Evolutionary conservation across 78 protist species (phyloP).

Genomic region (Monocercomonoides exilis): DNA sequence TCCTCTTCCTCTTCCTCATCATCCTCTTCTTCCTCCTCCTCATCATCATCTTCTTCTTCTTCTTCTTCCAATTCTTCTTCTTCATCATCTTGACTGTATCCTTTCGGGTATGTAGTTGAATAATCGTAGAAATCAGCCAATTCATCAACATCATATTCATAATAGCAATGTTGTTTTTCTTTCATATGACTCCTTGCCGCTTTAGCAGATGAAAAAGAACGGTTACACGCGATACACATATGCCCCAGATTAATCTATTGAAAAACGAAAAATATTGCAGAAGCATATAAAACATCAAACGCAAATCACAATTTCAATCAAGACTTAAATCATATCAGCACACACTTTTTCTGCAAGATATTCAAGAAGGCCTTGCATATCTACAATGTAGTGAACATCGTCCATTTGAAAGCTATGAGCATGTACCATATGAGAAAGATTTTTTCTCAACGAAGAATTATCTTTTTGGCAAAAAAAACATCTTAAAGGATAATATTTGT

Average conservation of each 20-base stretch:
- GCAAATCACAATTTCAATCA: too few species aligned
- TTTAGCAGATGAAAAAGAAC: not conserved
- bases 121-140: not conserved
- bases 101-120: not conserved
- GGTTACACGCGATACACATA: not conserved
- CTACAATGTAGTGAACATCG: not conserved
- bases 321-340: too few species aligned
- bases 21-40: too few species aligned
- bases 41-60: too few species aligned
- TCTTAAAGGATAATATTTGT: too few species aligned
- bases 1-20: too few species aligned
- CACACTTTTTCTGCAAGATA: not conserved
- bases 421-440: not conserved
- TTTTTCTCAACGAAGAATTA: not conserved
- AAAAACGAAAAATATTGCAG: too few species aligned
- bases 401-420: not conserved
- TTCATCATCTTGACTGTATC: not conserved
- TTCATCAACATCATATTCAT: not conserved
- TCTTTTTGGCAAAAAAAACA: too few species aligned
- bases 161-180: not conserved
- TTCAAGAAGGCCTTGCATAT: not conserved
- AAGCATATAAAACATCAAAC: too few species aligned
- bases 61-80: too few species aligned
- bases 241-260: not conserved
- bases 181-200: not conserved